Base-by-base conservation (phyloP, 169 alveolate species). In the Cryptosporidium sp. region DNA sequence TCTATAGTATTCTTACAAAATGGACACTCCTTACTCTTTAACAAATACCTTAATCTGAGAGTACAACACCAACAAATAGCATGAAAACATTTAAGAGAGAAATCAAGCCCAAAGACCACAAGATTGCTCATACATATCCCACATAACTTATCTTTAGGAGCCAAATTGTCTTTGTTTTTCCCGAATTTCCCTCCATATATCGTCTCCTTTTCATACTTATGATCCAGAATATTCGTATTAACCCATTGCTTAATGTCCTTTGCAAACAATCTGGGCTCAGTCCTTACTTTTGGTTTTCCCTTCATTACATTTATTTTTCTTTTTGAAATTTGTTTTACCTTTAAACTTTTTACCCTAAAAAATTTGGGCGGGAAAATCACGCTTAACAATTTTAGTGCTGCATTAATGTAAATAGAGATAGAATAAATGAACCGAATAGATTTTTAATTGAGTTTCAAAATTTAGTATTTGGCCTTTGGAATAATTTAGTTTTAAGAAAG, bases 41-140 rank as follows among this genome's bases (percentile, higher is more conserved):
- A 44, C 18, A 80, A 45, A 65, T 48, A 80, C 8, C 89, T 60
- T 52, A 80, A 42, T 62, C 89, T 80, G 18, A 80, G 26, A 18
- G 70, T 80, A 62, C 89, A 80, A 62, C 80, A 80, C 89, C 89
- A 80, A 65, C 89, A 80, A 6, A 80, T 42, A 0, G 75, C 89
- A 42, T 80, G 89, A 6, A 80, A 51, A 21, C 89, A 80, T 21
- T 42, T 60, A 4, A 80, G 69, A 48, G 89, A 80, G 62, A 42
- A 80, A 21, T 80, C 89, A 16, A 80, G 45, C 9, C 89, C 89
- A 42, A 61, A 80, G 8, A 80, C 73, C 21, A 62, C 89, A 12
- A 80, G 56, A 29, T 51, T 67, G 26, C 42, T 65, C 89, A 80
- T 80, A 29, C 89, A 80, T 61, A 80, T 80, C 7, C 89, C 80